Evolutionary conservation across 495 filamentous ascomycete genomes (phyloP), one percentile per base, ranked within the genome.

Genomic region (Daldinia bambusicola): DNA sequence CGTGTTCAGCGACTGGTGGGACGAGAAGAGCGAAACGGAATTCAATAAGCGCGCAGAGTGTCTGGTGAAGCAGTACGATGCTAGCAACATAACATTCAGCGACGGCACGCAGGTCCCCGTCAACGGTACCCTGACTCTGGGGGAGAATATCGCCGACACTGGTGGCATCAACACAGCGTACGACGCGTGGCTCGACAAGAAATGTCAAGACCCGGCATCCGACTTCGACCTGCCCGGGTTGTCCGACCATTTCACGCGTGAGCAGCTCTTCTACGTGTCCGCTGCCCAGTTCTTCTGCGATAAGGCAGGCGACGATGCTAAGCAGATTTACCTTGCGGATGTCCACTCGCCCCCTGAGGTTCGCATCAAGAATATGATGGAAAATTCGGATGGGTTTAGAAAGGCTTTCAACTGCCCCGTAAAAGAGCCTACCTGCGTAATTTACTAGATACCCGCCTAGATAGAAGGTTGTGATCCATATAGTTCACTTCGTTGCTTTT

Each of bases 121-220:
- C 45, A 88, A 90, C 68, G 89, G 89, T 14, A 83, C 79, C 16
- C 78, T 87, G 31, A 90, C 89, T 0, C 80, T 91, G 5, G 86
- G 88, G 12, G 89, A 91, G 78, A 90, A 91, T 66, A 89, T 91
- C 60, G 89, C 89, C 2, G 89, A 91, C 76, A 86, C 88, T 4
- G 89, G 89, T 30, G 89, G 89, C 10, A 66, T 91, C 31, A 79
- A 82, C 57, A 88, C 87, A 12, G 80, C 88, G 6, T 91, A 84
- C 68, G 82, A 84, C 40, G 87, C 88, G 8, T 91, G 89, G 89
- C 86, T 87, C 75, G 84, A 86, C 69, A 83, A 80, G 16, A 74
- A 68, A 26, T 77, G 78, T 12, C 75, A 82, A 14, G 79, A 82
- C 31, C 78, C 84, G 2, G 63, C 59, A 1, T 48, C 57, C 30